These are phyloP conservation scores for Choanephora cucurbitarum DNA, from an alignment of 371 early-diverging fungal species.

Conservation along the genomic window DNA sequence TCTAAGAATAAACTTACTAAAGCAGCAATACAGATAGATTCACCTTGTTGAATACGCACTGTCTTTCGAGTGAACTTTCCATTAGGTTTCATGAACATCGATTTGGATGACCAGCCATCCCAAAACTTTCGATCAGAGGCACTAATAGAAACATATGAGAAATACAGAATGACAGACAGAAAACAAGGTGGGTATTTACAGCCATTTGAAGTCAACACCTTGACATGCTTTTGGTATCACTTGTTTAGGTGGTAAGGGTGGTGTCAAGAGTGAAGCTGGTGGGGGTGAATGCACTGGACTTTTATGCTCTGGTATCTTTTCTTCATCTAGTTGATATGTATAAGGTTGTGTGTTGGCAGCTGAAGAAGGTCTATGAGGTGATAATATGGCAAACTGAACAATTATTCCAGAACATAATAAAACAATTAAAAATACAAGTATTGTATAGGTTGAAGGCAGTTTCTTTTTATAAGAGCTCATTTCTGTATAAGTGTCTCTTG, in stretches of 20 bases:
- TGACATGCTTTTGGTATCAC: constrained; percentile 19
- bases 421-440: constrained; percentile 3
- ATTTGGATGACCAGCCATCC: constrained; percentile 35
- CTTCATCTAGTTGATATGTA: not conserved
- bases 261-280: constrained; percentile 8
- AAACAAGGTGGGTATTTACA: constrained; percentile 20
- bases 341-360: not conserved
- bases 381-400: constrained; percentile 9
- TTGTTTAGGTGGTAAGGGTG: constrained; percentile 3
- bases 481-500: not conserved
- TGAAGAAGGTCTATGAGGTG: constrained; percentile 6
- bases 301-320: not conserved
- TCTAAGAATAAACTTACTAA: constrained; percentile 25
- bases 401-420: constrained; percentile 8
- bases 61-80: constrained; percentile 25
- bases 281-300: not conserved
- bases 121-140: constrained; percentile 28
- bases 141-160: constrained; percentile 15
- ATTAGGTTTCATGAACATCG: constrained; percentile 30
- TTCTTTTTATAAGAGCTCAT: not conserved
- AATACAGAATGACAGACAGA: not conserved
- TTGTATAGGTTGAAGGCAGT: not conserved
- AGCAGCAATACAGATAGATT: constrained; percentile 26
- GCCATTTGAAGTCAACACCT: constrained; percentile 31
- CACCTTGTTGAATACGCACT: constrained; percentile 15